Evolutionary conservation across 1,139 yeast genomes (phyloP).

Genomic region (Meyerozyma carpophila): DNA sequence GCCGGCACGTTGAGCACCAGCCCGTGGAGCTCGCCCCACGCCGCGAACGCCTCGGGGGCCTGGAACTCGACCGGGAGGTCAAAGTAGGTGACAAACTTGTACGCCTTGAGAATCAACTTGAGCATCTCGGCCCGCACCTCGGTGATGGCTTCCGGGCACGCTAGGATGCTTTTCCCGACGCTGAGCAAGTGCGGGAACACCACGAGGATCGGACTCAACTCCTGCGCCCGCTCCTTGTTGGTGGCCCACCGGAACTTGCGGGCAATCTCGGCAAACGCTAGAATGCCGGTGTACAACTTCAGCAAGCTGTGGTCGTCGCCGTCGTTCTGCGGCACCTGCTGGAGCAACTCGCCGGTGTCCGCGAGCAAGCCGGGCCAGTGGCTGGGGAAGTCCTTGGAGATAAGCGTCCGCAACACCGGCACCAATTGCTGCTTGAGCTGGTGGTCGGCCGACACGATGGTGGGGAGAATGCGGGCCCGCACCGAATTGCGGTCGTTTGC

Average conservation of each 20-base stretch:
- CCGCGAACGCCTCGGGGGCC: constrained; percentile 47
- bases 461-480: constrained; percentile 52
- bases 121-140: constrained; percentile 66
- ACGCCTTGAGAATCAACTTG: constrained; percentile 68
- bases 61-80: constrained; percentile 75
- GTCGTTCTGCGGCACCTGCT: constrained; percentile 23
- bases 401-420: constrained; percentile 63
- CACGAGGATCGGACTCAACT: constrained; percentile 55
- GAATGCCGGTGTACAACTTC: constrained; percentile 68
- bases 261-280: constrained; percentile 69
- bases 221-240: constrained; percentile 50
- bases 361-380: constrained; percentile 68
- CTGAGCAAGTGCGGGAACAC: constrained; percentile 67
- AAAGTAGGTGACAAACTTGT: constrained; percentile 75
- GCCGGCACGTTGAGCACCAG: constrained; percentile 57
- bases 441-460: constrained; percentile 38
- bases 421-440: constrained; percentile 57
- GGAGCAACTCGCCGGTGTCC: constrained; percentile 51
- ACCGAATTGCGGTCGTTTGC: constrained; percentile 69
- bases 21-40: constrained; percentile 80
- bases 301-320: constrained; percentile 41
- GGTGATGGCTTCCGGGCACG: constrained; percentile 28
- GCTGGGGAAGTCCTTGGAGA: constrained; percentile 62
- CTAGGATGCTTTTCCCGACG: constrained; percentile 57
- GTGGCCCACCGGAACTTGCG: constrained; percentile 74